phyloP scores from a whole-genome alignment of 2,329 filamentous ascomycete species.

The Helminthosporium solani region DNA sequence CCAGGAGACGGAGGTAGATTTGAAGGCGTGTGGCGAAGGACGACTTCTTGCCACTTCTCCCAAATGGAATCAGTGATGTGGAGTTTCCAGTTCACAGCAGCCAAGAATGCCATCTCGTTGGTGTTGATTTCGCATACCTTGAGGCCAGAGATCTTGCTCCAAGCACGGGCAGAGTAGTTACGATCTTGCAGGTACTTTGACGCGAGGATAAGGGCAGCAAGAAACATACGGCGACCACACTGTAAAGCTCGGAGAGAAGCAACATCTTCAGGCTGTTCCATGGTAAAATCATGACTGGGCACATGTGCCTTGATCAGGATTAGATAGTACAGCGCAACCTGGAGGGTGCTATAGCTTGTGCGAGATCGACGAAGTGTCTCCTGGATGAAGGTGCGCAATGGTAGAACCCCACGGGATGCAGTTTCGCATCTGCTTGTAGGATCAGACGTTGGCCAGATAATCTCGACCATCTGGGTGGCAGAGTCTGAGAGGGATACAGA shows the following conservation, averaged over 20 bases:
- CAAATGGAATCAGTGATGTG: constrained; percentile 89
- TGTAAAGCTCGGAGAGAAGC: constrained; percentile 78
- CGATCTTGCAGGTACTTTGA: constrained; percentile 98
- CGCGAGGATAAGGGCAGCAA: constrained; percentile 89
- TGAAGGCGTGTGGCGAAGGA: constrained; percentile 76
- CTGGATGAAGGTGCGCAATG: constrained; percentile 93
- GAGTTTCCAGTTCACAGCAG: constrained; percentile 89
- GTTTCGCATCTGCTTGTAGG: constrained; percentile 72
- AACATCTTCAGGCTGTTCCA: constrained; percentile 75
- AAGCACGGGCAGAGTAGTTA: constrained; percentile 95
- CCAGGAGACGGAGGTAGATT: constrained; percentile 46
- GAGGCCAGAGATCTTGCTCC: constrained; percentile 99
- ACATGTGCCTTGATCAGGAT: constrained; percentile 91
- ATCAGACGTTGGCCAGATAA: constrained; percentile 92
- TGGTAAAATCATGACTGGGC: constrained; percentile 78
- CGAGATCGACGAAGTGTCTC: constrained; percentile 92
- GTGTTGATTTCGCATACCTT: constrained; percentile 92
- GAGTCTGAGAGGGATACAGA: constrained; percentile 66
- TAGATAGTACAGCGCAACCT: constrained; percentile 95
- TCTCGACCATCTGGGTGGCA: constrained; percentile 94
- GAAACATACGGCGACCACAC: constrained; percentile 96
- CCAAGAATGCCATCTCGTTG: constrained; percentile 89
- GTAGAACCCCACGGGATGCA: constrained; percentile 71
- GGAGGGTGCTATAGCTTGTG: constrained; percentile 95
- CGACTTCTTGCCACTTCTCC: constrained; percentile 90